phyloP scores from a whole-genome alignment of 371 early-diverging fungal genomes.

The Mucor piriformis region DNA sequence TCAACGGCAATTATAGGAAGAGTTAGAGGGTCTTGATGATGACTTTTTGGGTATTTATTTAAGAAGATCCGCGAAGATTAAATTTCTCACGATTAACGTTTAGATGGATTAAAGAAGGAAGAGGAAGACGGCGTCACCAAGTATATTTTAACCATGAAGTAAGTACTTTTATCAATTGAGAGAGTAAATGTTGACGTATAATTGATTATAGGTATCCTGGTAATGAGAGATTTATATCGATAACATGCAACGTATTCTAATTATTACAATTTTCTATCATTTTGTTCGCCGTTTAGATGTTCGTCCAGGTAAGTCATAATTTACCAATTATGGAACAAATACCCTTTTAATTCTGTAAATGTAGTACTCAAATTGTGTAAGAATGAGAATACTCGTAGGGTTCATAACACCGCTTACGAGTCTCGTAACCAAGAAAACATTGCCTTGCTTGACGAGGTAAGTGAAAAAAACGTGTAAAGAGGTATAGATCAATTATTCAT shows the following conservation, averaged over 20 bases:
- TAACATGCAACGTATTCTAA: background rate
- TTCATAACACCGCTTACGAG: slow-evolving; percentile 53
- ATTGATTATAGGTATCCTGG: slow-evolving; percentile 40
- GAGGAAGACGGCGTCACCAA: slow-evolving; percentile 65
- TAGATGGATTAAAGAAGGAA: slow-evolving; percentile 51
- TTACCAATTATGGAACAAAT: background rate
- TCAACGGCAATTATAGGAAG: slow-evolving; percentile 45
- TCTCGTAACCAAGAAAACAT: slow-evolving; percentile 67
- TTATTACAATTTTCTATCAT: background rate
- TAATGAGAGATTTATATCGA: slow-evolving; percentile 9
- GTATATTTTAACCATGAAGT: slow-evolving; percentile 78
- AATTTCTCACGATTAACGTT: background rate
- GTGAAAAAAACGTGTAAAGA: background rate
- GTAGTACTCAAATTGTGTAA: slow-evolving; percentile 61
- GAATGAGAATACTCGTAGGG: slow-evolving; percentile 63
- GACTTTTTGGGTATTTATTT: slow-evolving; percentile 65
- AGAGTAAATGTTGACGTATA: background rate
- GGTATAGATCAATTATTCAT: background rate
- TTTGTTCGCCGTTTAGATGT: slow-evolving; percentile 31
- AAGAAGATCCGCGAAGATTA: background rate
- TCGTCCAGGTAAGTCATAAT: slow-evolving; percentile 41
- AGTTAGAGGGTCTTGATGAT: slow-evolving; percentile 77
- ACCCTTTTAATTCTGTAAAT: background rate
- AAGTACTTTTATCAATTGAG: slow-evolving; percentile 19
- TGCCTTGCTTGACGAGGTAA: slow-evolving; percentile 53